phyloP scores from a whole-genome alignment of 2,329 filamentous ascomycete species.

The Boeremia lycopersici region DNA sequence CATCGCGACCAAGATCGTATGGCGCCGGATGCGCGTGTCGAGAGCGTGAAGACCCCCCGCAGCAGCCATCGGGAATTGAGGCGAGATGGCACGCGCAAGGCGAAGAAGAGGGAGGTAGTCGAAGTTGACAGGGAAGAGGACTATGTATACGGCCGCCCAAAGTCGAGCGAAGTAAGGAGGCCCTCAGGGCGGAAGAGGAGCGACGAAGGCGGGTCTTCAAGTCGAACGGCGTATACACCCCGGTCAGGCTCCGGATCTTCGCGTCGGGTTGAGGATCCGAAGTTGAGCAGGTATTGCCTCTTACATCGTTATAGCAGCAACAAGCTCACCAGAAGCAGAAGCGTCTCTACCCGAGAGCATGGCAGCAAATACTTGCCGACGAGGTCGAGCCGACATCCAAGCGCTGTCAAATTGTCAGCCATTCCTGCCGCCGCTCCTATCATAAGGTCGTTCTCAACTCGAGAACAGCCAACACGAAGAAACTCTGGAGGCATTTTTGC shows the following conservation, averaged over 20 bases:
- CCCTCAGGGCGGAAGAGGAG: conserved; percentile 38
- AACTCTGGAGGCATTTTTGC: conserved; percentile 43
- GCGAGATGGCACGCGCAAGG: conserved; percentile 36
- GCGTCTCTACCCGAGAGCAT: conserved; percentile 40
- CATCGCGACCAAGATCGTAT: conserved; percentile 40
- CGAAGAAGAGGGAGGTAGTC: conserved; percentile 32
- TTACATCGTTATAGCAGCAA: background rate
- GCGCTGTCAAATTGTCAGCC: conserved; percentile 35
- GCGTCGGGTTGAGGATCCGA: conserved; percentile 37
- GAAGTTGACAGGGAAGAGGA: conserved; percentile 37
- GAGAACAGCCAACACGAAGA: conserved; percentile 35
- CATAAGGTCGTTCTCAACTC: conserved; percentile 32
- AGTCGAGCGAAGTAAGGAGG: conserved; percentile 33
- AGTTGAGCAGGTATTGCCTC: conserved; percentile 35
- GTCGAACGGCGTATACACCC: conserved; percentile 41
- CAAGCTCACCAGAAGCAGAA: conserved; percentile 32
- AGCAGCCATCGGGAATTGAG: conserved; percentile 37
- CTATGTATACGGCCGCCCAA: conserved; percentile 40
- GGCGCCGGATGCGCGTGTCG: conserved; percentile 35
- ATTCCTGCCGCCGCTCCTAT: conserved; percentile 30
- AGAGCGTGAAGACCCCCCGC: conserved; percentile 37
- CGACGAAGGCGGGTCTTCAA: conserved; percentile 44
- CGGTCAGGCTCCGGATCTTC: conserved; percentile 40
- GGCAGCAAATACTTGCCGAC: conserved; percentile 34
- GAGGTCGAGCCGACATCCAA: conserved; percentile 39